A percentile compares a stretch with the other conserved stretches of the same genome.
Conservation (phyloP, 768 basidiomycete genomes). For the button mushroom (Agaricus bisporus) region DNA sequence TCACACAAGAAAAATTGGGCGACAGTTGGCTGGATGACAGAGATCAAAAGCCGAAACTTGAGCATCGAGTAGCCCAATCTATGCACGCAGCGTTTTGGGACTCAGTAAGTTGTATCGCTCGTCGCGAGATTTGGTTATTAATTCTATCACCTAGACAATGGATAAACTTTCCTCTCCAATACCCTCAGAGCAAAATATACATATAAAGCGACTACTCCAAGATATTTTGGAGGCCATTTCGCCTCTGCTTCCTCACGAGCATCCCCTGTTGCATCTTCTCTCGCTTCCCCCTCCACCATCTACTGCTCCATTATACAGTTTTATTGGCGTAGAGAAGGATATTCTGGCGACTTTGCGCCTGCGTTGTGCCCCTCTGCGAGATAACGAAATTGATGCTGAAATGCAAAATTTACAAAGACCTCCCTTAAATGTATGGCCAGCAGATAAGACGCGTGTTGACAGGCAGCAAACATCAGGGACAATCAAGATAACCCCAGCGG, state of each 20-base stretch:
- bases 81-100: conserved; percentile 72
- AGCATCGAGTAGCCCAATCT: conserved; percentile 39
- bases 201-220: conserved; percentile 49
- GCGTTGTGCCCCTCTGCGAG: conserved; percentile 66
- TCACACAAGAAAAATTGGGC: conserved; percentile 24
- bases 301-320: conserved; percentile 57
- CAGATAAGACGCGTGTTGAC: neutral
- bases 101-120: conserved; percentile 39
- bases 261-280: conserved; percentile 44
- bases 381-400: conserved; percentile 44
- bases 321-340: conserved; percentile 48
- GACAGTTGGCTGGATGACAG: conserved; percentile 20
- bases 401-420: conserved; percentile 15
- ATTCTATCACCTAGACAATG: conserved; percentile 36
- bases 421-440: neutral
- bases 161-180: conserved; percentile 49
- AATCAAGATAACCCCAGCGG: conserved; percentile 25
- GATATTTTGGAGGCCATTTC: conserved; percentile 46
- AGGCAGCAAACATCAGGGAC: neutral
- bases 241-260: conserved; percentile 52
- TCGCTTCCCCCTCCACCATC: conserved; percentile 62
- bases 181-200: conserved; percentile 53
- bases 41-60: conserved; percentile 8
- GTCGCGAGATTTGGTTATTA: neutral
- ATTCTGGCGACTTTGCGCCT: conserved; percentile 43